A percentile compares a stretch with the other conserved stretches of the same genome.
Evolutionary conservation across 352 stramenopile species (phyloP).

Genomic region (Phytopythium sindhum): DNA sequence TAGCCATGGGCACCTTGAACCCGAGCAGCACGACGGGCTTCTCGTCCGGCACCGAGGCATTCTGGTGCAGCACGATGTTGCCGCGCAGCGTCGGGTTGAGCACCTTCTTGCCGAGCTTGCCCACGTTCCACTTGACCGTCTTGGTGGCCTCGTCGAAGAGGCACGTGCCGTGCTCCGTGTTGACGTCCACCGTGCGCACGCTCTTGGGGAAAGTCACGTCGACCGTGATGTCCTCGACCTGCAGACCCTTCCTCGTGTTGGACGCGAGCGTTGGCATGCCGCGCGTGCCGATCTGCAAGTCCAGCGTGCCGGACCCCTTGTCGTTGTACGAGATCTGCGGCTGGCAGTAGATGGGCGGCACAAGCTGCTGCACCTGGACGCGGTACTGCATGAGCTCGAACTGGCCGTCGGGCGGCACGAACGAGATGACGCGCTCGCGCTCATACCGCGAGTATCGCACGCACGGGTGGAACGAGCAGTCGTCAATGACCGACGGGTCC

Average conservation of each 20-base stretch:
- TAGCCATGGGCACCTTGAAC: slow-evolving; percentile 97
- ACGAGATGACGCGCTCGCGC: slow-evolving; percentile 94
- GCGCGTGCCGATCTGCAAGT: slow-evolving; percentile 67
- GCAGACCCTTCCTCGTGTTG: slow-evolving; percentile 76
- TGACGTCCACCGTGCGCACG: slow-evolving; percentile 93
- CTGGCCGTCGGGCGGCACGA: slow-evolving; percentile 96
- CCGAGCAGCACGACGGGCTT: slow-evolving; percentile 93
- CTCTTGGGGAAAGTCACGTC: slow-evolving; percentile 96
- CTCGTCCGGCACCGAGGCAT: slow-evolving; percentile 80
- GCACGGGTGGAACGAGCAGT: slow-evolving; percentile 98
- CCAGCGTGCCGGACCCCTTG: slow-evolving; percentile 61
- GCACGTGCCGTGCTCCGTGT: slow-evolving; percentile 89
- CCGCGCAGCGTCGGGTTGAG: slow-evolving; percentile 85
- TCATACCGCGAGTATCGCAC: slow-evolving; percentile 96
- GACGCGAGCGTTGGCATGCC: slow-evolving; percentile 75
- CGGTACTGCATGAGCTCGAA: slow-evolving; percentile 94
- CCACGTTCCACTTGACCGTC: slow-evolving; percentile 93
- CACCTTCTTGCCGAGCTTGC: slow-evolving; percentile 92
- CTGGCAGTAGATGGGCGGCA: slow-evolving; percentile 88
- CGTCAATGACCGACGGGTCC: slow-evolving; percentile 94
- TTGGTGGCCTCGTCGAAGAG: slow-evolving; percentile 96
- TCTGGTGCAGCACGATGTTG: slow-evolving; percentile 90
- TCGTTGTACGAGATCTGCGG: slow-evolving; percentile 84
- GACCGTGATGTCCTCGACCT: slow-evolving; percentile 91
- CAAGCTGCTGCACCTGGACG: slow-evolving; percentile 76